A percentile compares a stretch with the other conserved stretches of the same genome.
Conservation (phyloP, 1,284 basidiomycete species). For the Agroathelia rolfsii region DNA sequence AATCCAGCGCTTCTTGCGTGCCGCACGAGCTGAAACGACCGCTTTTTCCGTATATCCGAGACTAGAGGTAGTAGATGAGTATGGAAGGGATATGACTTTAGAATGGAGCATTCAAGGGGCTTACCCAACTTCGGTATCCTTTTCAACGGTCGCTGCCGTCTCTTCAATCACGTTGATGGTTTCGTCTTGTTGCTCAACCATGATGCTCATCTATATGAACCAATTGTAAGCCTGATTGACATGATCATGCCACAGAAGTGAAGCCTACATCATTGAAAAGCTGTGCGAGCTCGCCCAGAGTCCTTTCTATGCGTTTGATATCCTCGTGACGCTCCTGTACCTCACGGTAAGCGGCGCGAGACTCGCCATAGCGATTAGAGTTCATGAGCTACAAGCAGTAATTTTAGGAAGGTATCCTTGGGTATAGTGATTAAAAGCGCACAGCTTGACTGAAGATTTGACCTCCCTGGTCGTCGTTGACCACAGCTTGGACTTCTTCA, state of each 20-base stretch:
- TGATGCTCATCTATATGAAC: slow-evolving; percentile 65
- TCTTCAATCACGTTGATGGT: slow-evolving; percentile 73
- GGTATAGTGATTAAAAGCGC: slow-evolving; percentile 19
- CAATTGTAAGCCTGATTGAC: slow-evolving; percentile 5
- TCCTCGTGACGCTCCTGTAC: slow-evolving; percentile 96
- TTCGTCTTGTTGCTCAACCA: slow-evolving; percentile 91
- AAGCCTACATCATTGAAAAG: slow-evolving; percentile 82
- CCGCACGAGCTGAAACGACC: slow-evolving; percentile 76
- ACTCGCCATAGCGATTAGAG: slow-evolving; percentile 86
- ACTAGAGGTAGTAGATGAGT: slow-evolving; percentile 28
- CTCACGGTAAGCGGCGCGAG: slow-evolving; percentile 86
- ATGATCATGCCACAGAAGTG: slow-evolving; percentile 1
- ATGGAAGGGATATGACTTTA: not conserved
- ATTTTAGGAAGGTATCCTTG: slow-evolving; percentile 1
- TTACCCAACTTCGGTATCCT: slow-evolving; percentile 78
- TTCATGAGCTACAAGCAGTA: slow-evolving; percentile 59
- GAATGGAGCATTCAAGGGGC: slow-evolving; percentile 18
- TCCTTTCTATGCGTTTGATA: slow-evolving; percentile 90
- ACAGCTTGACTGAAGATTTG: slow-evolving; percentile 97
- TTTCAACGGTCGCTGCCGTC: slow-evolving; percentile 62
- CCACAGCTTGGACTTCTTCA: slow-evolving; percentile 82
- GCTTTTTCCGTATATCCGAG: slow-evolving; percentile 80
- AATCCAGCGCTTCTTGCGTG: slow-evolving; percentile 91
- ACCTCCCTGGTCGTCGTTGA: slow-evolving; percentile 74
- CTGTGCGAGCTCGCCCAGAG: slow-evolving; percentile 87